A percentile compares a stretch with the other conserved stretches of the same genome.
Evolutionary conservation across 1,284 basidiomycete genomes (phyloP).

Genomic region (Leccinum solheimii): DNA sequence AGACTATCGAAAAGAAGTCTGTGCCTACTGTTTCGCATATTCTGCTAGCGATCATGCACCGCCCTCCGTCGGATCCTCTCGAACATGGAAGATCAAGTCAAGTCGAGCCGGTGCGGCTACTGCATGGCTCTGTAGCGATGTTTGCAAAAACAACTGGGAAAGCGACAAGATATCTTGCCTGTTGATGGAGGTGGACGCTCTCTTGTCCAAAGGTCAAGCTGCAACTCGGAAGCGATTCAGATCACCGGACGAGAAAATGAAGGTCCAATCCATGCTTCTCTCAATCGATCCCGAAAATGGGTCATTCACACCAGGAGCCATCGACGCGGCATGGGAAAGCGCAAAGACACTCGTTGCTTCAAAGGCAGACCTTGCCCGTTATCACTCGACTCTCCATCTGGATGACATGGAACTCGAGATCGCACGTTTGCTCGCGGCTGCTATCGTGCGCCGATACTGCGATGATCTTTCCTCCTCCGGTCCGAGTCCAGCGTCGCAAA

Average conservation of each 20-base stretch:
- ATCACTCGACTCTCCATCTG: constrained; percentile 32
- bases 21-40: constrained; percentile 62
- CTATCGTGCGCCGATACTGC: constrained; percentile 43
- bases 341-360: constrained; percentile 26
- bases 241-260: constrained; percentile 32
- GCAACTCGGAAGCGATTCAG: constrained; percentile 33
- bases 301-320: constrained; percentile 28
- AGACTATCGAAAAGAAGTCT: constrained; percentile 63
- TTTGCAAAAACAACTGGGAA: constrained; percentile 49
- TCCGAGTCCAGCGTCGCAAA: constrained; percentile 1
- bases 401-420: constrained; percentile 55
- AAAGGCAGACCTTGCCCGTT: constrained; percentile 21
- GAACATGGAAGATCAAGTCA: constrained; percentile 45
- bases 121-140: constrained; percentile 55
- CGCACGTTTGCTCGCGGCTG: constrained; percentile 49
- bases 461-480: constrained; percentile 17
- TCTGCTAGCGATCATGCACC: constrained; percentile 43
- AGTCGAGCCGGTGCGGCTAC: constrained; percentile 37
- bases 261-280: constrained; percentile 17
- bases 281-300: constrained; percentile 9
- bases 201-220: constrained; percentile 36
- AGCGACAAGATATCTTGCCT: constrained; percentile 33
- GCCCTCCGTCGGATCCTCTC: constrained; percentile 18
- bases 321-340: constrained; percentile 39
- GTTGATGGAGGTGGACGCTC: constrained; percentile 34